phyloP scores from a whole-genome alignment of 495 filamentous ascomycete genomes.

The Durotheca rogersii region DNA sequence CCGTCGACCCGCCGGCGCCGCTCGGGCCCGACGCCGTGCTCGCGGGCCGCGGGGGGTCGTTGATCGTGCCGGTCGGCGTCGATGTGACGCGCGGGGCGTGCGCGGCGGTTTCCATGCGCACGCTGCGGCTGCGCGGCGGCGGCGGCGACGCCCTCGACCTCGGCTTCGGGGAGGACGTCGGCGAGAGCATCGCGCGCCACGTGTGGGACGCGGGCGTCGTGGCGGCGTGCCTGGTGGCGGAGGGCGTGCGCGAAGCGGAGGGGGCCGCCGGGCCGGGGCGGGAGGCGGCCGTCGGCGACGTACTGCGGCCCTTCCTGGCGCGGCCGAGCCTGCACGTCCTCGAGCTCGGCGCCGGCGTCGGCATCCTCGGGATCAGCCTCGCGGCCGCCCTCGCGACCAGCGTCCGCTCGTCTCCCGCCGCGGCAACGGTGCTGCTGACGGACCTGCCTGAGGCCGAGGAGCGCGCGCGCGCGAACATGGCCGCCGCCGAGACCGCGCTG shows the following conservation, averaged over 20 bases:
- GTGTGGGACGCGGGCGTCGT: conserved; percentile 71
- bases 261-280: conserved; percentile 23
- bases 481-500: conserved; percentile 27
- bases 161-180: conserved; percentile 81
- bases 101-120: conserved; percentile 39
- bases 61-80: conserved; percentile 42
- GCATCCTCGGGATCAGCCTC: conserved; percentile 76
- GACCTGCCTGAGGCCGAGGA: conserved; percentile 76
- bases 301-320: conserved; percentile 6
- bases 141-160: conserved; percentile 14
- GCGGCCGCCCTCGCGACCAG: conserved; percentile 55
- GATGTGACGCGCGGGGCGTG: conserved; percentile 33
- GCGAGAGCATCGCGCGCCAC: conserved; percentile 92
- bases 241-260: too few relatives aligned
- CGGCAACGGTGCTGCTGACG: conserved; percentile 65
- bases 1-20: too few relatives aligned
- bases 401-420: conserved; percentile 5
- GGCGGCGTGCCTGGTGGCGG: conserved; percentile 41
- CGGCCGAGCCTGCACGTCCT: conserved; percentile 54
- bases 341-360: conserved; percentile 84
- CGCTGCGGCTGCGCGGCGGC: conserved; percentile 29
- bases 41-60: too few relatives aligned
- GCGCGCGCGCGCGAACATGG: conserved; percentile 47
- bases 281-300: conserved; percentile 3
- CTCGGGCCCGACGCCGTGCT: too few relatives aligned